Evolutionary conservation across 495 filamentous ascomycete species (phyloP).

Genomic region (Hypoxylon subgilvum): DNA sequence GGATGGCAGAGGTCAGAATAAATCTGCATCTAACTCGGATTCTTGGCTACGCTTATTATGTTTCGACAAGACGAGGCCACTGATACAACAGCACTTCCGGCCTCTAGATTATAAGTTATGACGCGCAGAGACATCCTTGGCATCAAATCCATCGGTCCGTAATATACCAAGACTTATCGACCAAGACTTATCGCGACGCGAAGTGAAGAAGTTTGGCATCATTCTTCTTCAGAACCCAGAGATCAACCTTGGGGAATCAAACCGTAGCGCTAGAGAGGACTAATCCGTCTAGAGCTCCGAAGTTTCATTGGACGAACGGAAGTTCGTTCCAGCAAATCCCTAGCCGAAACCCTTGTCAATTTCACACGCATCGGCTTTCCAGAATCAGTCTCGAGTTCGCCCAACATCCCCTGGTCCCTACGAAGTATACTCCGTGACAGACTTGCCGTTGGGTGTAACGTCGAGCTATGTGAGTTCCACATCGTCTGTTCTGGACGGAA

Average conservation of each 20-base stretch:
- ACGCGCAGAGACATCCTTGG: slow-evolving; percentile 29
- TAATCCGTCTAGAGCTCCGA: neutral
- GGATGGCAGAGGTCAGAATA: too few relatives aligned
- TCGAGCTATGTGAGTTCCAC: slow-evolving; percentile 32
- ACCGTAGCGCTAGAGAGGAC: neutral
- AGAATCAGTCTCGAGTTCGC: slow-evolving; percentile 27
- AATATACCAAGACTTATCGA: too few relatives aligned
- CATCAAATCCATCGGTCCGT: slow-evolving; percentile 15
- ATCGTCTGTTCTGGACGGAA: slow-evolving; percentile 25
- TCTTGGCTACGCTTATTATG: too few relatives aligned
- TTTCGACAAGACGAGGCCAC: too few relatives aligned
- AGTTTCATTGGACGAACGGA: slow-evolving; percentile 13
- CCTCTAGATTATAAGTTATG: slow-evolving; percentile 13
- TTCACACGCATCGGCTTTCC: slow-evolving; percentile 37
- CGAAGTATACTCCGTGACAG: slow-evolving; percentile 10
- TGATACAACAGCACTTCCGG: too few relatives aligned
- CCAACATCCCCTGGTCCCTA: slow-evolving; percentile 9
- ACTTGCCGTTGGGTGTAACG: slow-evolving; percentile 33
- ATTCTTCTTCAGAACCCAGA: neutral
- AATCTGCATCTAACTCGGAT: too few relatives aligned
- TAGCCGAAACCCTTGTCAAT: neutral
- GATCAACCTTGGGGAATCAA: neutral
- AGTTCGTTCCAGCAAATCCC: neutral
- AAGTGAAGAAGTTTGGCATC: neutral
- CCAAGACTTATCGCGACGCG: too few relatives aligned